phyloP scores from a whole-genome alignment of 129 eudicot species.

The Centella asiatica region DNA sequence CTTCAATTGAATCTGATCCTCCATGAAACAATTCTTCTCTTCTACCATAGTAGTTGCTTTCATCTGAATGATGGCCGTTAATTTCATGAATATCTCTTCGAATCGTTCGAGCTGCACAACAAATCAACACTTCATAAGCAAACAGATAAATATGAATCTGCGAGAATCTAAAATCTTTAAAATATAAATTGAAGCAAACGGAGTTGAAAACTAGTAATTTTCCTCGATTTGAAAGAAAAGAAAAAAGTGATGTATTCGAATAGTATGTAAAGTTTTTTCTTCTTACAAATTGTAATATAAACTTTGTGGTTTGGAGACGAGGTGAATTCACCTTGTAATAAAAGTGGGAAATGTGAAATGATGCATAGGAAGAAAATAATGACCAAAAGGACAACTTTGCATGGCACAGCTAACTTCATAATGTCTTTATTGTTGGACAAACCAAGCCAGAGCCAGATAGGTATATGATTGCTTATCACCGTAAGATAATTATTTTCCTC shows the following conservation, averaged over 20 bases:
- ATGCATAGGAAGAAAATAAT: background rate
- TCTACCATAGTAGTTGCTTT: background rate
- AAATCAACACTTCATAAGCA: no score
- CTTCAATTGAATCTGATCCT: background rate
- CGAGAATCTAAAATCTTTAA: no score
- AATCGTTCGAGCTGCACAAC: background rate
- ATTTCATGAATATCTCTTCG: background rate
- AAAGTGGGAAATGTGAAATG: background rate
- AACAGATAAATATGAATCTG: background rate
- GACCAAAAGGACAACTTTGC: constrained; percentile 6
- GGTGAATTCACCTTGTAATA: background rate
- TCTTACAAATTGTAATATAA: background rate
- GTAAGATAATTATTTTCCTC: background rate
- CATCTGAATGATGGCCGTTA: background rate
- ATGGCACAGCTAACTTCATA: background rate
- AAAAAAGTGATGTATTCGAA: no score
- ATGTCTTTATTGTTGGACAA: background rate
- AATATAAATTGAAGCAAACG: no score
- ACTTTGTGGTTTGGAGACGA: background rate
- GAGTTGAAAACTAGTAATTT: no score
- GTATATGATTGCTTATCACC: background rate
- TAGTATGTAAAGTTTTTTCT: no score
- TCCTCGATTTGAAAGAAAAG: no score
- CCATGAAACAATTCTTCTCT: background rate
- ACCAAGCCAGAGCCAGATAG: background rate